Evolutionary conservation across 768 basidiomycete species (phyloP).

Genomic region (Hygrophorus russula): DNA sequence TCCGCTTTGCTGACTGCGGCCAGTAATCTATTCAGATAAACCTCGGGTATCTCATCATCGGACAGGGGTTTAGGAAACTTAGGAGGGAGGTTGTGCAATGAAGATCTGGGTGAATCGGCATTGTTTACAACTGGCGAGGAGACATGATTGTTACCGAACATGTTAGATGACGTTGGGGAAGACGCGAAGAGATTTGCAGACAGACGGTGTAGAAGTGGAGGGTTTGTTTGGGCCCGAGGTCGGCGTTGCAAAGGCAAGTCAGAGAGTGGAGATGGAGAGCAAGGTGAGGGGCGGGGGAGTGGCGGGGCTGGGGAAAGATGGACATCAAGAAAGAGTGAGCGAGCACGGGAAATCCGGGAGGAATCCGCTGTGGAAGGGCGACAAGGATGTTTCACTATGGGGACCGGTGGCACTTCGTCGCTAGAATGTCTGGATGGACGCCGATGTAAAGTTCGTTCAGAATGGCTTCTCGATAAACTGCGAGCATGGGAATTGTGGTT

Average conservation of each 20-base stretch:
- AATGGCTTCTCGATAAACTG: constrained; percentile 33
- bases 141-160: constrained; percentile 8
- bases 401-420: neutral
- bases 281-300: constrained; percentile 8
- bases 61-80: constrained; percentile 40
- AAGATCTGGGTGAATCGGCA: constrained; percentile 31
- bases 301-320: constrained; percentile 12
- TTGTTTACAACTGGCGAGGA: constrained; percentile 10
- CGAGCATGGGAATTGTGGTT: constrained; percentile 12
- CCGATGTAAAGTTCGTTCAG: constrained; percentile 17
- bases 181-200: constrained; percentile 55
- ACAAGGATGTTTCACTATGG: constrained; percentile 6
- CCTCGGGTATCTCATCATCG: constrained; percentile 56
- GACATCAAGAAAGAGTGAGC: constrained; percentile 17
- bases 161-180: constrained; percentile 25
- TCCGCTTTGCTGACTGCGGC: constrained; percentile 65
- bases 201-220: constrained; percentile 58
- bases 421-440: constrained; percentile 8
- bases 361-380: constrained; percentile 36
- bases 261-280: constrained; percentile 3
- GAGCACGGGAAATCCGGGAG: constrained; percentile 8
- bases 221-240: constrained; percentile 46
- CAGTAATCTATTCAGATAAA: constrained; percentile 56
- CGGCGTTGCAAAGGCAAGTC: constrained; percentile 15
- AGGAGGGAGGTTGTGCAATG: constrained; percentile 29